These are phyloP conservation scores for Ceriops tagal DNA, from an alignment of 345 rosid genomes.

Conservation along the genomic window DNA sequence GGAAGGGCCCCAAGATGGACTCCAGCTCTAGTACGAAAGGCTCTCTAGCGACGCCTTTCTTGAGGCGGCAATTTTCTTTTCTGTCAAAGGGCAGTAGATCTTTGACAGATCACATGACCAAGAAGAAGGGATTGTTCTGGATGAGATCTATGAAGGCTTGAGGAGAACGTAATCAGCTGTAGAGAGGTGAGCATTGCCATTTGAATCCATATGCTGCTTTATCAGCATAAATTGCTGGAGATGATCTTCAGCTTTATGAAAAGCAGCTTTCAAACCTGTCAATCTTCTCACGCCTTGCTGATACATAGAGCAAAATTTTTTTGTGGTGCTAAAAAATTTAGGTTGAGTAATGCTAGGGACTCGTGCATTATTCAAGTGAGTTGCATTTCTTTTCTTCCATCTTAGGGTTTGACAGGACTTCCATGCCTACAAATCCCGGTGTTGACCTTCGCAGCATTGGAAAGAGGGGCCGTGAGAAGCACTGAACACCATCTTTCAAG, in stretches of 20 bases:
- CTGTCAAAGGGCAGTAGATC: constrained; percentile 62
- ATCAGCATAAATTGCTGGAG: not conserved
- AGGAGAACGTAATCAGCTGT: constrained; percentile 23
- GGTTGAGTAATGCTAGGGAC: too few species aligned
- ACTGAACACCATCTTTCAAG: constrained; percentile 3
- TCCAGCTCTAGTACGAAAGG: constrained; percentile 71
- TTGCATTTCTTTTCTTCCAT: not conserved
- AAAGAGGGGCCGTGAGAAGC: not conserved
- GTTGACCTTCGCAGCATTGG: not conserved
- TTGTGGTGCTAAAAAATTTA: not conserved
- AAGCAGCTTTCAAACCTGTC: not conserved
- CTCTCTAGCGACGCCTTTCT: constrained; percentile 55
- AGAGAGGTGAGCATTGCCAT: constrained; percentile 30
- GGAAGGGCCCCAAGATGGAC: constrained; percentile 48
- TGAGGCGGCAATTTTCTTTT: constrained; percentile 73
- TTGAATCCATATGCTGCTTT: constrained; percentile 2
- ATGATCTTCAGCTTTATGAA: not conserved
- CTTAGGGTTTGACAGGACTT: not conserved
- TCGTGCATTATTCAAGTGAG: not conserved
- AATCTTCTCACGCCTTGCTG: too few species aligned
- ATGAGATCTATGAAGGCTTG: constrained; percentile 72
- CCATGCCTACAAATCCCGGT: not conserved
- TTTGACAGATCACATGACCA: constrained; percentile 38
- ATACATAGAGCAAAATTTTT: too few species aligned
- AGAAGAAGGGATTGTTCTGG: constrained; percentile 88